Evolutionary conservation across 768 basidiomycete genomes (phyloP).

Genomic region (Obba rivulosa): DNA sequence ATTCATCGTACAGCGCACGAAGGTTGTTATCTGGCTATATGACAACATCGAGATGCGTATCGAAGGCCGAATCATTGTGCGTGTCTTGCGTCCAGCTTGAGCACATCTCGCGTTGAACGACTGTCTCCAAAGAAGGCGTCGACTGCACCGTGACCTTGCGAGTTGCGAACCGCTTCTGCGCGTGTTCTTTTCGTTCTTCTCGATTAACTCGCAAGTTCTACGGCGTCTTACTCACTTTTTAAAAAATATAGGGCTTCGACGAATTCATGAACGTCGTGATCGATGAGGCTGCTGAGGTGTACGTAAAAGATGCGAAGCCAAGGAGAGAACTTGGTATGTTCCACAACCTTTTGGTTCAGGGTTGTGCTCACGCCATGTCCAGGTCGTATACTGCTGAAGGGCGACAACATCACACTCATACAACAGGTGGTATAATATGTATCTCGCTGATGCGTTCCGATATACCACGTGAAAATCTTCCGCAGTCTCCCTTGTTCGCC

Average conservation of each 20-base stretch:
- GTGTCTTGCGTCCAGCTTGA: slow-evolving; percentile 31
- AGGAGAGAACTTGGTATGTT: slow-evolving; percentile 74
- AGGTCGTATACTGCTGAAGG: slow-evolving; percentile 96
- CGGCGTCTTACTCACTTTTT: slow-evolving; percentile 19
- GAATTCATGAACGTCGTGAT: slow-evolving; percentile 99
- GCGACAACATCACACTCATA: slow-evolving; percentile 98
- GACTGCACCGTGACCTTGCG: slow-evolving; percentile 4
- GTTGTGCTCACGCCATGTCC: slow-evolving; percentile 6
- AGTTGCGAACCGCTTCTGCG: slow-evolving; percentile 5
- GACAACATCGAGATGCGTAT: slow-evolving; percentile 97
- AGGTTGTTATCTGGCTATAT: slow-evolving; percentile 91
- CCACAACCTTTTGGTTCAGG: not conserved
- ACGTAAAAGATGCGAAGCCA: slow-evolving; percentile 84
- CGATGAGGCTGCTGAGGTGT: slow-evolving; percentile 91
- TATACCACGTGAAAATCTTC: not conserved
- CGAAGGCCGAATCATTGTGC: slow-evolving; percentile 91
- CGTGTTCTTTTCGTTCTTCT: slow-evolving; percentile 6
- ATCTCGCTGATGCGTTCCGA: not conserved
- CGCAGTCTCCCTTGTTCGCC: too few species aligned
- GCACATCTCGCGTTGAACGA: slow-evolving; percentile 36
- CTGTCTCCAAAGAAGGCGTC: slow-evolving; percentile 32
- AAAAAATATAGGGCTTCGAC: slow-evolving; percentile 80
- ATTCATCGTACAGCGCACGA: slow-evolving; percentile 51
- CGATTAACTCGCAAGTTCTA: not conserved
- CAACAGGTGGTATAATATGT: slow-evolving; percentile 51